These are phyloP conservation scores for Coprinopsis marcescibilis DNA, from an alignment of 768 basidiomycete species.

Conservation along the genomic window DNA sequence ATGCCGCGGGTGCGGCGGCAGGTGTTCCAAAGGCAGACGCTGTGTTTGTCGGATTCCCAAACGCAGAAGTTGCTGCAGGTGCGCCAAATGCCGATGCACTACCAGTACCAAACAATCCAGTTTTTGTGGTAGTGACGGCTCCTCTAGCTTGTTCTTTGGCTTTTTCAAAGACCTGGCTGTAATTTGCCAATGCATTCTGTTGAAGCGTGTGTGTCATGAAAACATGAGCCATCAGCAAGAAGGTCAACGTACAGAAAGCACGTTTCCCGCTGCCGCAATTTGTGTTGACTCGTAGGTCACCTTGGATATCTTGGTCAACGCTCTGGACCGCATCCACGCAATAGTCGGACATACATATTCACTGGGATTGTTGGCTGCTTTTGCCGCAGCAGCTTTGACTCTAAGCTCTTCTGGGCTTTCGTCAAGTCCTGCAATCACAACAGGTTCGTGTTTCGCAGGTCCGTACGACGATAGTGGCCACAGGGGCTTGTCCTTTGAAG, in stretches of 20 bases:
- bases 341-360: conserved; percentile 58
- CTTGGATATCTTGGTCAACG: no score
- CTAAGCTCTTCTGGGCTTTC: conserved; percentile 77
- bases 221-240: neutral
- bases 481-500: conserved; percentile 56
- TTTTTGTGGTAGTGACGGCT: conserved; percentile 9
- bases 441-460: conserved; percentile 68
- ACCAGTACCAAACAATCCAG: conserved; percentile 11
- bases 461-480: conserved; percentile 82
- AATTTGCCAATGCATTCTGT: conserved; percentile 36
- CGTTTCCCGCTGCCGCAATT: conserved; percentile 47
- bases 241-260: conserved; percentile 28
- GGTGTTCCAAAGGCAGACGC: conserved; percentile 22
- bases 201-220: neutral
- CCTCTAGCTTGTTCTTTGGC: neutral
- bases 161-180: neutral
- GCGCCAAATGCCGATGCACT: conserved; percentile 13
- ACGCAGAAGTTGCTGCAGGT: conserved; percentile 18
- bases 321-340: neutral
- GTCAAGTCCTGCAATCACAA: conserved; percentile 60
- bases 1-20: conserved; percentile 6
- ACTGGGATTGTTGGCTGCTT: conserved; percentile 45
- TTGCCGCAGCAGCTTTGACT: conserved; percentile 52
- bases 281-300: conserved; percentile 50
- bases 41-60: conserved; percentile 14